Base-by-base conservation (phyloP, 768 basidiomycete species). In the Russula sp. region DNA sequence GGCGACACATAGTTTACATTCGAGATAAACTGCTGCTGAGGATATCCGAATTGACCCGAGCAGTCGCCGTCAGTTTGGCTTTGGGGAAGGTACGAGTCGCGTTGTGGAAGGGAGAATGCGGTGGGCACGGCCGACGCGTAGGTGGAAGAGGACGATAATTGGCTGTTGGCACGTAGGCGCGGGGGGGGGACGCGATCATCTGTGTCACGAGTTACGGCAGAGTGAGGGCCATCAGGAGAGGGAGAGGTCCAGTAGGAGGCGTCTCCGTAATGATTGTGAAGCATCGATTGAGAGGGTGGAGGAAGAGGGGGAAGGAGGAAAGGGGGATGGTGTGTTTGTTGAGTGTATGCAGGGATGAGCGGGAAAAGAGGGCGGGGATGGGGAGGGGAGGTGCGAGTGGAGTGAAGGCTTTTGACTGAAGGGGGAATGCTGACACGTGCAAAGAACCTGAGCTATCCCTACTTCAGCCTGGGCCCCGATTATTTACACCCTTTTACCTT, bases 191-290 rank as follows among this genome's bases (percentile, higher is more conserved):
- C 29, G 20, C 57, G 61, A 51, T 63, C 57, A 25, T 63, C 58
- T 46, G 39, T 2, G 50, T 63, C 62, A 50, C 46, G 29, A 10
- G 16, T 63, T 63, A 63, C 62, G 62, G 62, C 62, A 63, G 58
- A 22, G 41, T 53, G 62, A 11, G 58, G 20, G 13, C 18, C 6
- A 58, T 59, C 62, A 46, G 32, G 36, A 13, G 46, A 20, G 42
- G 22, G 36, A 36, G 62, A 46, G 22, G 35, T 5, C 61, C 61
- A 62, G 56, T 58, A 52, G 35, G 39, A 10, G 7, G 35, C 38
- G 16, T 54, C 61, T 10, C 20, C 22, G 39, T 59, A 63, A 42
- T 29, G 34, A 59, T 63, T 54, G 20, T 34, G 57, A 43, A 38
- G 20, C 57, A 63, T 63, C 7, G n/a, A 2, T 29, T 29, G 25